Percentiles rank a stretch among this genome's conserved stretches.
Evolutionary conservation across 2,329 filamentous ascomycete genomes (phyloP).

Genomic region (Stagonosporopsis vannaccii): DNA sequence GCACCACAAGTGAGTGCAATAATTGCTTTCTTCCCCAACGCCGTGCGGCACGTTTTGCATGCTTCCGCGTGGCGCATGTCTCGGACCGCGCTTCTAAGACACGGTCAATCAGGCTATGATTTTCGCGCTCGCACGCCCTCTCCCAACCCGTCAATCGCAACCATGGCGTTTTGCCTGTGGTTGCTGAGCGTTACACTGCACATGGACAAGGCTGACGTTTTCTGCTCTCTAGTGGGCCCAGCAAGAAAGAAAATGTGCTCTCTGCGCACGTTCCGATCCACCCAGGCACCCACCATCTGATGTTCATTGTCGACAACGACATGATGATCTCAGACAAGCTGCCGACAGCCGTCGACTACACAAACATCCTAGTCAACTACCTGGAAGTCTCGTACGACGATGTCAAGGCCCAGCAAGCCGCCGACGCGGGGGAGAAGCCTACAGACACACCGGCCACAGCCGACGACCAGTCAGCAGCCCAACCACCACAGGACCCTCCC

Average conservation of each 20-base stretch:
- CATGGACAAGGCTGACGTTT: conserved; percentile 32
- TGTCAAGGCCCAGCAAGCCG: conserved; percentile 47
- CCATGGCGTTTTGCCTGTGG: conserved; percentile 18
- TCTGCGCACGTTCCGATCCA: conserved; percentile 82
- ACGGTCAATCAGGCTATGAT: conserved; percentile 23
- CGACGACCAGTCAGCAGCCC: conserved; percentile 25
- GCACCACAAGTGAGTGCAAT: conserved; percentile 74
- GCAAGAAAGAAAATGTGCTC: conserved; percentile 65
- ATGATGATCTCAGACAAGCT: conserved; percentile 88
- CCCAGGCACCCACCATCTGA: conserved; percentile 94
- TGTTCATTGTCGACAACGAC: conserved; percentile 92
- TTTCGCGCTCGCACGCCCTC: conserved; percentile 18
- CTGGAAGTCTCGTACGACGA: conserved; percentile 89
- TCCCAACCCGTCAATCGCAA: conserved; percentile 19
- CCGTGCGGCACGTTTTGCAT: not conserved
- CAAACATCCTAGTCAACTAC: conserved; percentile 98
- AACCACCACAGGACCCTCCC: conserved; percentile 50
- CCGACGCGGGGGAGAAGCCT: conserved; percentile 25
- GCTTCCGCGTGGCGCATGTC: conserved; percentile 25
- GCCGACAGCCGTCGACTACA: conserved; percentile 96
- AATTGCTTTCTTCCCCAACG: conserved; percentile 34
- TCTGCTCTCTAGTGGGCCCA: conserved; percentile 44
- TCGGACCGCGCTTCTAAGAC: conserved; percentile 25
- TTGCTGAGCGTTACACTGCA: conserved; percentile 40
- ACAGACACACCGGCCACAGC: conserved; percentile 26